Evolutionary conservation across 108 stramenopile genomes (phyloP), one percentile per base, ranked within the genome.

Genomic region (Discostella pseudostelligera): DNA sequence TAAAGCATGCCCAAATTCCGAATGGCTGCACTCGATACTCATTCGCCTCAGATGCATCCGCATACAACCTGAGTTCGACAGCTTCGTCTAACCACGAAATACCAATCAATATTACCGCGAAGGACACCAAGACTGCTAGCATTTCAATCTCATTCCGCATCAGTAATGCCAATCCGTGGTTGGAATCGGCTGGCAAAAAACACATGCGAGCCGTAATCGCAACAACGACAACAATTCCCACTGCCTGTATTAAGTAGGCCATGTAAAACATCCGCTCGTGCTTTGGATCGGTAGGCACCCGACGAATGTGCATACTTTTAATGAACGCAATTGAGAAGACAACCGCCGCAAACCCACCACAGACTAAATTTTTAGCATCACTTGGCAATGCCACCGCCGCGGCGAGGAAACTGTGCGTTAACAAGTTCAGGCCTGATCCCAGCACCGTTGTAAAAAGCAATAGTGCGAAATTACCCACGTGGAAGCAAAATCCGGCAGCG

Each of bases 291-390:
- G 74, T 76, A 0, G 90, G 90, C 28, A 92, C 81, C 13, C 90
- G 81, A 22, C 83, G 79, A 61, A 92, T 62, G 61, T 92, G 90
- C 87, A 92, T 87, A 19, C 85, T 84, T 68, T 92, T 92, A 64
- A 88, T 87, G 56, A 92, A 92, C 39, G 71, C 57, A 20, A 84
- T 87, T 0, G 78, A 80, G 12, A 86, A 58, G 9, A 92, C 53
- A 0, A 84, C 83, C 22, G 84, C 87, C 4, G 90, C 70, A 70
- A 89, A 87, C 10, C 90, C 90, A 49, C 83, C 85, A 48, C 87
- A 89, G 0, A 89, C 87, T 74, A 92, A 51, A 22, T 67, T 65
- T 57, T 89, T 92, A 21, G 86, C 83, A 49, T 83, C 81, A 13
- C 81, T 83, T 0, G 90, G 84, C 58, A 92, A 69, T 6, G 90